Base-by-base conservation (phyloP, 371 early-diverging fungal species). In the Capillidium heterosporum region DNA sequence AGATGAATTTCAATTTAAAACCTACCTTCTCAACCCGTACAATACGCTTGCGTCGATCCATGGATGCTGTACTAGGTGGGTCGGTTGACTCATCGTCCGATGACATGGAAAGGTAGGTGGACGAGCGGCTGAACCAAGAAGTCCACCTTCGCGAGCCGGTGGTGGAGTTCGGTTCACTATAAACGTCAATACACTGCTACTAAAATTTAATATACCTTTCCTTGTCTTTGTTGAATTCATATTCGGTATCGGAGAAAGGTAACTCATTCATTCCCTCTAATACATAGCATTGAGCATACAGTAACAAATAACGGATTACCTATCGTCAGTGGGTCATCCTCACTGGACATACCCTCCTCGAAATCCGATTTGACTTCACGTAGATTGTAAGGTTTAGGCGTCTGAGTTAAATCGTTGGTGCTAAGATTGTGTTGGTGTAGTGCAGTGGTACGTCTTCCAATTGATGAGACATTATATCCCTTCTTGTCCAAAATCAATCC, bases 231-330 rank as follows among this genome's bases (percentile, higher is more conserved):
- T 11, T 49, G 28, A 41, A 58, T 17, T 61, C 57, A 27, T 44
- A 42, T 48, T 61, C 59, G 15, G 62, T 55, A 56, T 61, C 61
- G 13, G 61, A 61, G 42, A 61, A 61, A 2, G 57, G 58, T 21
- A 47, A 44, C 31, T 61, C 61, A 17, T 57, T 44, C 41, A 47
- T 47, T 23, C n/a, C 58, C 51, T 50, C 61, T 57, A 23, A 41
- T 23, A n/a, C 4, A 7, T 7, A 35, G 17, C 1, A 46, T 49
- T 40, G 10, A 39, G 35, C 7, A 21, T 19, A n/a, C 26, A 50
- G 17, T 44, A 10, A 7, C 13, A 49, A 24, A 24, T 31, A 24
- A 31, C 5, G 4, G 13, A 5, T 17, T 28, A 24, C 32, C 31
- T 28, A 17, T 23, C 26, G 10, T 24, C 13, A 28, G 28, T 5